A percentile compares a stretch with the other conserved stretches of the same genome.
These are phyloP conservation scores for Polyporus arcularius DNA, from an alignment of 768 basidiomycete genomes.

Conservation along the genomic window DNA sequence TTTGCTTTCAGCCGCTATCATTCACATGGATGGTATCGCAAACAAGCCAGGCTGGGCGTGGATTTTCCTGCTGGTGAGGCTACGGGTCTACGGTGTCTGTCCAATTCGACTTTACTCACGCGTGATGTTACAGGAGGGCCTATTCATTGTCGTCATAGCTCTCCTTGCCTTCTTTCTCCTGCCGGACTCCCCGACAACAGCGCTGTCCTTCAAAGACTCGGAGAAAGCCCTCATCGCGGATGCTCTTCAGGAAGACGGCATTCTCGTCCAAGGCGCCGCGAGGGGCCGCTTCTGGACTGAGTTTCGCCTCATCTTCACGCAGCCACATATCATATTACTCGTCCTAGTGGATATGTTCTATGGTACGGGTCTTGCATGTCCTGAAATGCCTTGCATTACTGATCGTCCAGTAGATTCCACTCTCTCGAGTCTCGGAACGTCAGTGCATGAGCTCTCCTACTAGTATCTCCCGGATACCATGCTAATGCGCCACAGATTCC, in stretches of 20 bases:
- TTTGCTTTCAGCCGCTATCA: slow-evolving; percentile 59
- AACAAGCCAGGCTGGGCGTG: slow-evolving; percentile 64
- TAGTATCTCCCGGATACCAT: background rate
- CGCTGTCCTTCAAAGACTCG: slow-evolving; percentile 13
- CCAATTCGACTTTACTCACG: background rate
- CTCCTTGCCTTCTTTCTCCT: slow-evolving; percentile 49
- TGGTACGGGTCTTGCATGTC: slow-evolving; percentile 40
- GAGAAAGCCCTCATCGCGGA: slow-evolving; percentile 13
- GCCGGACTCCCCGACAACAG: slow-evolving; percentile 28
- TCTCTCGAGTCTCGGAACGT: slow-evolving; percentile 30
- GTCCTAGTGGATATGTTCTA: slow-evolving; percentile 31
- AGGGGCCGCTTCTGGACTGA: slow-evolving; percentile 6
- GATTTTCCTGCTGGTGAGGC: slow-evolving; percentile 59
- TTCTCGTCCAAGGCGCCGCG: background rate
- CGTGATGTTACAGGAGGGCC: slow-evolving; percentile 44
- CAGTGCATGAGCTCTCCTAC: background rate
- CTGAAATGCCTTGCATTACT: background rate
- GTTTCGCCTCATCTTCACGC: slow-evolving; percentile 11
- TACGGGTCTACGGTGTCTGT: slow-evolving; percentile 38
- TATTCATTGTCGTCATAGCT: slow-evolving; percentile 63
- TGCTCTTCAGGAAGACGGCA: slow-evolving; percentile 16
- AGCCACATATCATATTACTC: slow-evolving; percentile 15
- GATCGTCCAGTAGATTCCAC: slow-evolving; percentile 8
- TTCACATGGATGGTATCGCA: slow-evolving; percentile 52
- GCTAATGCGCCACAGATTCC: slow-evolving; percentile 17